Base-by-base conservation (phyloP, 2,329 filamentous ascomycete genomes). In the Aspergillus melleus region DNA sequence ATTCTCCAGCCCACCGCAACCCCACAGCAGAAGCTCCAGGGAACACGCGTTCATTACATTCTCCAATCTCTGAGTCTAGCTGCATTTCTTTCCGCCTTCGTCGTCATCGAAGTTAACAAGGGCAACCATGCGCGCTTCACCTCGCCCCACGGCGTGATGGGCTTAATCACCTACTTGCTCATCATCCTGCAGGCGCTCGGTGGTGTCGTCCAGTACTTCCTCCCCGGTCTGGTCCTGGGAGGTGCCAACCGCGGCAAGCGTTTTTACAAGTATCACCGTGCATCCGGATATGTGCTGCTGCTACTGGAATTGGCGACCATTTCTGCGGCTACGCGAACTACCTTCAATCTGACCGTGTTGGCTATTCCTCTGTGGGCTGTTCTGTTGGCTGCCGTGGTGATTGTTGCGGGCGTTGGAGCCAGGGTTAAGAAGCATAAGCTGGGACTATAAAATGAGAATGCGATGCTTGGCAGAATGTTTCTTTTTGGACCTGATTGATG, bases 221-320 rank as follows among this genome's bases (percentile, higher is more conserved):
- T 85, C 2, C 93, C 93, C 0, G 71, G 72, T 0, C 49, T 61
- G 14, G 69, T 96, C 1, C 96, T 94, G 68, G 93, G 93, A 5
- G 87, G 91, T 58, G 87, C 89, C 63, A 88, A 91, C 26, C 87
- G 87, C 3, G 94, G 92, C 20, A 96, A 93, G 83, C 82, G 82
- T 24, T 75, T 96, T 47, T 98, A 94, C 83, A 97, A 96, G 77
- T 96, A 93, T 70, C 95, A 98, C 75, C 86, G 94, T 30, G 78
- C 84, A 56, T 84, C 82, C 22, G 95, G 94, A 2, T 98, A 99
- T 72, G 65, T 86, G 8, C 79, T 93, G 60, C 77, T 94, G 56
- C 70, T 88, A 54, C 69, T 96, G 68, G 82, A 94, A 62, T 77
- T 96, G 62, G 86, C 85, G 10, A 95, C 93, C 0, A 84, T 96